Evolutionary conservation across 257 asterid species (phyloP).

Genomic region (Gentiana dahurica): DNA sequence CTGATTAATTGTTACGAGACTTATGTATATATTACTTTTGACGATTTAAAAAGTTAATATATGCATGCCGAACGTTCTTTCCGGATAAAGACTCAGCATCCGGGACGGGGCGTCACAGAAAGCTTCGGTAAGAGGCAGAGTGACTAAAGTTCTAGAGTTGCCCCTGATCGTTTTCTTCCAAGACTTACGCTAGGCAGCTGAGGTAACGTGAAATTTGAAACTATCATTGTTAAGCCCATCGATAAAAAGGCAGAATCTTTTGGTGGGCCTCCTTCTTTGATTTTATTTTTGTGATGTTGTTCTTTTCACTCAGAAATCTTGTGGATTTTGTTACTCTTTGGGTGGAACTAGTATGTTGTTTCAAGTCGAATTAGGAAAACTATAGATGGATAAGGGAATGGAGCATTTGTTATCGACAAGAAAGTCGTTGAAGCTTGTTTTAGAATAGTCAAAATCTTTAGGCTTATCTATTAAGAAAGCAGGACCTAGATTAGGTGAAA

Average conservation of each 20-base stretch:
- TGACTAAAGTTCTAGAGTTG: slow-evolving; percentile 20
- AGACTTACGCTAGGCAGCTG: neutral
- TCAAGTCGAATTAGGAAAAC: no score
- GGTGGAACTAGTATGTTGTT: slow-evolving; percentile 9
- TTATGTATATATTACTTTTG: no score
- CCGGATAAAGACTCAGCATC: no score
- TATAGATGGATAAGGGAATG: slow-evolving; percentile 43
- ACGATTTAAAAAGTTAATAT: no score
- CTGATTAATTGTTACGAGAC: no score
- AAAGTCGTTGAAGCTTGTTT: slow-evolving; percentile 44
- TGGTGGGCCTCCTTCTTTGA: neutral
- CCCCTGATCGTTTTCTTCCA: slow-evolving; percentile 17
- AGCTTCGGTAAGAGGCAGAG: slow-evolving; percentile 24
- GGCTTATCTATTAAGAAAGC: slow-evolving; percentile 42
- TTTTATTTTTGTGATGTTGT: neutral
- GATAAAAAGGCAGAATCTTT: slow-evolving; percentile 1
- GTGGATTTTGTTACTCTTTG: slow-evolving; percentile 3
- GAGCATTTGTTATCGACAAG: slow-evolving; percentile 55
- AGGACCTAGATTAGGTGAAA: slow-evolving; percentile 66
- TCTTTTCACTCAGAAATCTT: neutral
- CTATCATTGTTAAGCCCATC: no score
- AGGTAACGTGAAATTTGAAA: neutral
- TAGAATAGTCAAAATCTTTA: slow-evolving; percentile 56
- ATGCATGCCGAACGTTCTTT: no score
- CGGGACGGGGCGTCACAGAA: no score